A percentile compares a stretch with the other conserved stretches of the same genome.
Evolutionary conservation across 192 early-diverging fungal species (phyloP).

Genomic region (Funneliformis mosseae): DNA sequence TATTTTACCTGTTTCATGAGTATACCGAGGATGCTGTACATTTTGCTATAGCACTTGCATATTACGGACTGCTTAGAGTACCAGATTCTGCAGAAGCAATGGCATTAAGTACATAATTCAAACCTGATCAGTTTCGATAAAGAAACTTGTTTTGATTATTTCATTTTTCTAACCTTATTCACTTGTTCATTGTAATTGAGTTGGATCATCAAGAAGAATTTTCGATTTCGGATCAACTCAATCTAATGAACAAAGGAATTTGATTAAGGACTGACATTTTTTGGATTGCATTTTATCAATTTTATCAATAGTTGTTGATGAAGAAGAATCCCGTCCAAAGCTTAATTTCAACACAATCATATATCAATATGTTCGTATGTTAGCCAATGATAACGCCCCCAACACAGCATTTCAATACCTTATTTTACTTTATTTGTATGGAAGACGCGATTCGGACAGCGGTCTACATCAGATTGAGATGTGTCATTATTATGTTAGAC

Average conservation of each 20-base stretch:
- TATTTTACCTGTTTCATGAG: slow-evolving; percentile 67
- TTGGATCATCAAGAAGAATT: too few relatives aligned
- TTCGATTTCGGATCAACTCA: too few relatives aligned
- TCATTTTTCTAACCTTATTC: too few relatives aligned
- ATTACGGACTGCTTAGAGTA: slow-evolving; percentile 77
- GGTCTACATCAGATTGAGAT: slow-evolving; percentile 25
- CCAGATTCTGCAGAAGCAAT: slow-evolving; percentile 54
- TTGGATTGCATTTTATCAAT: slow-evolving; percentile 30
- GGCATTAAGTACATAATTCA: slow-evolving; percentile 42
- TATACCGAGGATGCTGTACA: slow-evolving; percentile 86
- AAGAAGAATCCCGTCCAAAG: slow-evolving; percentile 36
- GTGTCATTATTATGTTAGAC: slow-evolving; percentile 20
- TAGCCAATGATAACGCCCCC: background rate
- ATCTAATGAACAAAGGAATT: background rate
- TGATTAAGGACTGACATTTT: background rate
- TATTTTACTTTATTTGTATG: slow-evolving; percentile 27
- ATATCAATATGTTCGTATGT: background rate
- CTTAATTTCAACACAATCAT: slow-evolving; percentile 36
- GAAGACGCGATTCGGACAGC: background rate
- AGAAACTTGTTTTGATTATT: background rate
- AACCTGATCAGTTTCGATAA: background rate
- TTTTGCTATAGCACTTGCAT: slow-evolving; percentile 80
- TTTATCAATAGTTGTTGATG: slow-evolving; percentile 36
- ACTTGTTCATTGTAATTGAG: background rate
- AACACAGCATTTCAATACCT: slow-evolving; percentile 18